These are phyloP conservation scores for Suillus bovinus DNA, from an alignment of 768 basidiomycete species.

Conservation along the genomic window DNA sequence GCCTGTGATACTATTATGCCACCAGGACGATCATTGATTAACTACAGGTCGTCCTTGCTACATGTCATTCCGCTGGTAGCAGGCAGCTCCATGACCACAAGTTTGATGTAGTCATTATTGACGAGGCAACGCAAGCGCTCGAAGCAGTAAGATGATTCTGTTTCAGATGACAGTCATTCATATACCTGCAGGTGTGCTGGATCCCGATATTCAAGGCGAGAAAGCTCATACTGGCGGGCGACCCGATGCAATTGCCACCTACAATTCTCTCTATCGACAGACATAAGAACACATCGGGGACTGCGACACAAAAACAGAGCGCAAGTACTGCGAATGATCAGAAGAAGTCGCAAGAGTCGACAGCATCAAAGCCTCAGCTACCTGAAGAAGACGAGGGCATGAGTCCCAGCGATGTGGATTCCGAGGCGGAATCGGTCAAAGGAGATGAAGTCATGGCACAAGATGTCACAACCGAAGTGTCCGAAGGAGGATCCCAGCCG, in stretches of 20 bases:
- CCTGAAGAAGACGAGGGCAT: constrained; percentile 5
- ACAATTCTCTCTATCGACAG: constrained; percentile 76
- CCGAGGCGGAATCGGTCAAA: constrained; percentile 20
- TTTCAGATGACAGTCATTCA: background rate
- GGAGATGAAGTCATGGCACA: constrained; percentile 24
- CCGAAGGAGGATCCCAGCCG: constrained; percentile 5
- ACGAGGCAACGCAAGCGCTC: constrained; percentile 96
- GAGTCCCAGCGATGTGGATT: constrained; percentile 10
- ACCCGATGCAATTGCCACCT: constrained; percentile 94
- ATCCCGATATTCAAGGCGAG: constrained; percentile 91
- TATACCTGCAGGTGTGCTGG: constrained; percentile 60
- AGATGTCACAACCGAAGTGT: constrained; percentile 14
- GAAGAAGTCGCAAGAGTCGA: constrained; percentile 5
- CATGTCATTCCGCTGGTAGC: constrained; percentile 92
- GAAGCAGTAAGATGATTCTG: constrained; percentile 64
- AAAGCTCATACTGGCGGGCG: constrained; percentile 89
- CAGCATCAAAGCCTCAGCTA: constrained; percentile 8
- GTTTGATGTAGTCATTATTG: constrained; percentile 95
- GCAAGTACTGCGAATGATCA: constrained; percentile 9
- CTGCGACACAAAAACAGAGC: background rate
- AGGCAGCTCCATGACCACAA: constrained; percentile 71
- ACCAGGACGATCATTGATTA: background rate
- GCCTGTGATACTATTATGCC: background rate
- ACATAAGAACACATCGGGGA: constrained; percentile 31
- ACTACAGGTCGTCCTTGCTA: constrained; percentile 79